Evolutionary conservation across 2,329 filamentous ascomycete genomes (phyloP).

Genomic region (Penicillium italicum): DNA sequence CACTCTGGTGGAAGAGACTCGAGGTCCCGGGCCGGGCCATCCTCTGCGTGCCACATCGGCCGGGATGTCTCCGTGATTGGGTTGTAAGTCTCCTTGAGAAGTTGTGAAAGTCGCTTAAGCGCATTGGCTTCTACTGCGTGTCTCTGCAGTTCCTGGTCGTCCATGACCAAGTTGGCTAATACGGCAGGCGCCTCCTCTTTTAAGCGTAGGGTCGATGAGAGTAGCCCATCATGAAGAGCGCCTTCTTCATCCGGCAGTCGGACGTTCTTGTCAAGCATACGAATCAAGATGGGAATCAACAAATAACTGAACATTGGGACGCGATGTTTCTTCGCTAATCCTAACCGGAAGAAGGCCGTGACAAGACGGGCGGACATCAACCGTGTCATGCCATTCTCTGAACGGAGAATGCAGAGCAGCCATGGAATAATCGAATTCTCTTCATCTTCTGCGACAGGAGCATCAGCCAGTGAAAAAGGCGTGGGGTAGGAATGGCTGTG

Average conservation of each 20-base stretch:
- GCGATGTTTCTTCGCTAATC: conserved; percentile 61
- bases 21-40: conserved; percentile 19
- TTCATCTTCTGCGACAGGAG: conserved; percentile 52
- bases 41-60: conserved; percentile 54
- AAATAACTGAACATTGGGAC: conserved; percentile 63
- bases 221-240: conserved; percentile 36
- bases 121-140: conserved; percentile 70
- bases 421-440: conserved; percentile 72
- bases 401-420: conserved; percentile 63
- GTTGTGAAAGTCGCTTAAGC: conserved; percentile 59
- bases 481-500: conserved; percentile 37
- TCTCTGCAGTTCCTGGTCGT: conserved; percentile 75
- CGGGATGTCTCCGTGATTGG: conserved; percentile 48
- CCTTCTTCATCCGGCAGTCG: conserved; percentile 40
- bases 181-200: conserved; percentile 70
- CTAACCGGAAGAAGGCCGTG: conserved; percentile 65
- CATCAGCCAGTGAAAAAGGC: conserved; percentile 35
- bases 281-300: conserved; percentile 66
- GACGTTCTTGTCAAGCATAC: conserved; percentile 58
- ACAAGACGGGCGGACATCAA: conserved; percentile 68
- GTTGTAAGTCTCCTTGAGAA: conserved; percentile 66
- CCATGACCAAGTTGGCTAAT: conserved; percentile 72
- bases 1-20: conserved; percentile 35
- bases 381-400: conserved; percentile 55
- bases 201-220: conserved; percentile 50